phyloP scores from a whole-genome alignment of 345 rosid species.

The Camelina sativa region DNA sequence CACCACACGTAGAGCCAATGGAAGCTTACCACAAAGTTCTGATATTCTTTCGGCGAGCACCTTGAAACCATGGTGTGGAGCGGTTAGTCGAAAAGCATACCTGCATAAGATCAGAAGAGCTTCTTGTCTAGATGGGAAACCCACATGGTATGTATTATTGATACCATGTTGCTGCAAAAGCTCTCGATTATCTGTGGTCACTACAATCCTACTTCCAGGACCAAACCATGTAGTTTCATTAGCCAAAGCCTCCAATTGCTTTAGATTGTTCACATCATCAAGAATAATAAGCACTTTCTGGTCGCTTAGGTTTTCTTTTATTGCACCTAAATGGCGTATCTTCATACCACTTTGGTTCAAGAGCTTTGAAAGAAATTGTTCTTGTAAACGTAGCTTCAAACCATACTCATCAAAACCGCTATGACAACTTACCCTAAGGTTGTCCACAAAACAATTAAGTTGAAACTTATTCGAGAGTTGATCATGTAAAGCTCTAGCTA shows the following conservation, averaged over 20 bases:
- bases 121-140: background rate
- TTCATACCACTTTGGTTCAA: constrained; percentile 26
- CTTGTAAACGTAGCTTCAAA: background rate
- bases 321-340: background rate
- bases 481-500: background rate
- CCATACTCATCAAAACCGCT: background rate
- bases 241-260: constrained; percentile 51
- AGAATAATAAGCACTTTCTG: constrained; percentile 48
- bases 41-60: background rate
- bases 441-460: background rate
- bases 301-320: background rate
- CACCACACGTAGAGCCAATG: constrained; percentile 41
- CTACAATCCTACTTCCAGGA: constrained; percentile 55
- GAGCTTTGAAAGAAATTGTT: background rate
- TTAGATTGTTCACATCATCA: constrained; percentile 54
- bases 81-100: constrained; percentile 8
- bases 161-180: constrained; percentile 24
- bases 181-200: constrained; percentile 57
- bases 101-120: constrained; percentile 26
- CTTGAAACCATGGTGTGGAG: background rate
- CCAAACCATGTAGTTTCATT: constrained; percentile 49
- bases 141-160: background rate
- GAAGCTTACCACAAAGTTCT: constrained; percentile 33
- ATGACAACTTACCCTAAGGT: background rate
- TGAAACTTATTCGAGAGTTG: background rate